These are phyloP conservation scores for Leishmania tropica DNA, from an alignment of 208 protist genomes.

Conservation along the genomic window DNA sequence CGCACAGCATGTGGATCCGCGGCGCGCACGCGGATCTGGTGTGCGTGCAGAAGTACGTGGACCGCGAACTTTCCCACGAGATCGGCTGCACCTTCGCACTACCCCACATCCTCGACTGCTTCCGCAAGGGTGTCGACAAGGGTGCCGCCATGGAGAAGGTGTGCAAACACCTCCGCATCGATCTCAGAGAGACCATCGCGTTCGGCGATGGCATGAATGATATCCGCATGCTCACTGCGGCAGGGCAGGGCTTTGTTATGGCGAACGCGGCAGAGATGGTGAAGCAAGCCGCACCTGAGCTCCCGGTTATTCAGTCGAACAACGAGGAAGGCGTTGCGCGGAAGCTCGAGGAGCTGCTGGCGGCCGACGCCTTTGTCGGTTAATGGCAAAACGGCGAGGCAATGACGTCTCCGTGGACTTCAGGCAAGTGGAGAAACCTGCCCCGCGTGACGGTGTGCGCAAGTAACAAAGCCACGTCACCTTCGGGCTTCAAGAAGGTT, in stretches of 20 bases:
- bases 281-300: constrained; percentile 35
- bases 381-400: neutral
- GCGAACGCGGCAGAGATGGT: constrained; percentile 46
- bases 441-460: neutral
- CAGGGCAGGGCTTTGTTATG: constrained; percentile 66
- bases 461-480: neutral
- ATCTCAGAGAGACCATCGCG: constrained; percentile 36
- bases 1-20: constrained; percentile 50
- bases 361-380: neutral
- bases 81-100: constrained; percentile 39
- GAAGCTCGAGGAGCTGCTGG: constrained; percentile 61
- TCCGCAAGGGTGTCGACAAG: constrained; percentile 45
- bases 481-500: neutral
- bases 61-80: constrained; percentile 22
- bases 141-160: constrained; percentile 49
- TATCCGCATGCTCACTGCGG: constrained; percentile 45
- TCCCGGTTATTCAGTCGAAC: constrained; percentile 58
- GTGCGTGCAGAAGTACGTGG: constrained; percentile 35
- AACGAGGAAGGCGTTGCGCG: constrained; percentile 57
- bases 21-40: constrained; percentile 34
- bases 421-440: neutral
- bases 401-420: no score
- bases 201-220: constrained; percentile 86
- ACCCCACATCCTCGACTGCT: constrained; percentile 48
- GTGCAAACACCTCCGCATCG: constrained; percentile 38